A percentile compares a stretch with the other conserved stretches of the same genome.
Evolutionary conservation across 2,329 filamentous ascomycete genomes (phyloP).

Genomic region (Aureobasidium lini): DNA sequence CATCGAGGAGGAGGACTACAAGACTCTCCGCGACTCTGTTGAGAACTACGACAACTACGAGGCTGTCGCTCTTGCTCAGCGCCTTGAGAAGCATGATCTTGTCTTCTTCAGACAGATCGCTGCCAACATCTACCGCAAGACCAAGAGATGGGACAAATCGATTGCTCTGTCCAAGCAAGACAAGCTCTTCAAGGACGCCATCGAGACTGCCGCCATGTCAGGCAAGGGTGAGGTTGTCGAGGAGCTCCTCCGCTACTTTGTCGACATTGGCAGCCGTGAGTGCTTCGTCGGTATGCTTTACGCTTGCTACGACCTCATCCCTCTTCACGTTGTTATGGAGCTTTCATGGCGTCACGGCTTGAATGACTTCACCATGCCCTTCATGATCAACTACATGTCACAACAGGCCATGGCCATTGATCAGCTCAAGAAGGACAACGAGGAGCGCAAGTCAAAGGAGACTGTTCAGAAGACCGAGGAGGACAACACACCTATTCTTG

Average conservation of each 20-base stretch:
- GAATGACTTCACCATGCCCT: constrained; percentile 97
- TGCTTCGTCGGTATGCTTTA: constrained; percentile 99
- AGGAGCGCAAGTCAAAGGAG: constrained; percentile 71
- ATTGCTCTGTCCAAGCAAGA: constrained; percentile 97
- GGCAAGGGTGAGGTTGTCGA: constrained; percentile 87
- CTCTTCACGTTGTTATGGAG: constrained; percentile 86
- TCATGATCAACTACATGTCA: constrained; percentile 97
- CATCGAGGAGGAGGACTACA: constrained; percentile 99
- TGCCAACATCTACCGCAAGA: constrained; percentile 97
- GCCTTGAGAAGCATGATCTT: constrained; percentile 92
- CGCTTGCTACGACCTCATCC: constrained; percentile 94
- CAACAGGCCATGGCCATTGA: constrained; percentile 86
- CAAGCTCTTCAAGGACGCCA: constrained; percentile 98
- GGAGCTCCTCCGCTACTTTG: constrained; percentile 93
- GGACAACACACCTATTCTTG: constrained; percentile 88
- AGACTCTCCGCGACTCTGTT: constrained; percentile 93
- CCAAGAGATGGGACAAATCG: constrained; percentile 99
- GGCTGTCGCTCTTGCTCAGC: constrained; percentile 80
- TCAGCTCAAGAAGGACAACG: constrained; percentile 86
- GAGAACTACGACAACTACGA: constrained; percentile 99
- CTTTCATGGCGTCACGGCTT: constrained; percentile 95
- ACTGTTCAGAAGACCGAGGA: constrained; percentile 79
- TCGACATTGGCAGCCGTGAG: constrained; percentile 97
- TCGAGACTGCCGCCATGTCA: constrained; percentile 92
- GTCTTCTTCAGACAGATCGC: constrained; percentile 99